Evolutionary conservation across 2,329 filamentous ascomycete species (phyloP), one percentile per base, ranked within the genome.

Genomic region (Scedosporium minutisporum): DNA sequence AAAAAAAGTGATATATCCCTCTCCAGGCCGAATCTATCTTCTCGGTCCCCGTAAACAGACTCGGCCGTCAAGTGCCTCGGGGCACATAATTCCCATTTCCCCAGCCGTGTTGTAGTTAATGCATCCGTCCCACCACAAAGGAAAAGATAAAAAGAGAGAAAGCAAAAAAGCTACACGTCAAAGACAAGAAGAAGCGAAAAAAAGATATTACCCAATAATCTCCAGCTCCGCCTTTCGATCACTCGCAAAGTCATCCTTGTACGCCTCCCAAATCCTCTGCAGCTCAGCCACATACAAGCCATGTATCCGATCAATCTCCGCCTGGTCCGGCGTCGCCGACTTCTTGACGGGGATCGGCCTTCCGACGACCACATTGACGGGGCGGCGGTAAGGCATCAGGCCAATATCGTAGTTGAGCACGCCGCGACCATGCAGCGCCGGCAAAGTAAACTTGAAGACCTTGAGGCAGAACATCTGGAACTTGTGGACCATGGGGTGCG

Each of bases 381-480:
- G 88, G 60, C 87, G 82, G 12, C 95, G 86, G 73, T 97, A 97
- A 0, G 95, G 95, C 90, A 97, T 92, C 69, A 97, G 78, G 3
- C 95, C 95, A 14, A 97, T 91, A 73, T 99, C 95, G 72, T 99
- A 97, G 74, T 99, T 99, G 77, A 97, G 96, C 48, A 97, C 87
- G 12, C 93, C 93, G 27, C 93, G 79, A 2, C 93, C 93, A 73
- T 96, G 92, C 69, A 97, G 89, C 29, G 96, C 82, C 0, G 95
- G 93, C 10, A 97, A 82, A 0, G 95, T 97, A 70, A 97, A 99
- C 60, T 96, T 96, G 80, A 96, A 86, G 5, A 89, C 79, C 68
- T 88, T 89, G 75, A 97, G 93, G 63, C 96, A 78, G 29, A 92
- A 77, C 77, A 96, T 86, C 76, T 99, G 95, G 44, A 90, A 75